Evolutionary conservation across 257 asterid species (phyloP).

Genomic region (Eucommia ulmoides): DNA sequence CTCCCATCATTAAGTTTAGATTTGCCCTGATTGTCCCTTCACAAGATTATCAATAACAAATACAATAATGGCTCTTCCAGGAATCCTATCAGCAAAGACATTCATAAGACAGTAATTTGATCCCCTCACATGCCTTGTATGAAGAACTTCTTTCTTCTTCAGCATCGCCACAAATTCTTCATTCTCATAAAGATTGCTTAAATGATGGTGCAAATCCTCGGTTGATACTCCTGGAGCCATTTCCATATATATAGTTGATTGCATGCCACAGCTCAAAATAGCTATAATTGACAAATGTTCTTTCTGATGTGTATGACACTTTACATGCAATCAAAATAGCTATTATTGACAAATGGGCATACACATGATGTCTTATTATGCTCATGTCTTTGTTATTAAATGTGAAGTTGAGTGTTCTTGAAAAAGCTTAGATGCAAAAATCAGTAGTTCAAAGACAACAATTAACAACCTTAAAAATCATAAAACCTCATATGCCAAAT

Average conservation of each 20-base stretch:
- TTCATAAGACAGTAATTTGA: constrained; percentile 86
- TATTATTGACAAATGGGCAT: too few species aligned
- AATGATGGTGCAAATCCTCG: constrained; percentile 55
- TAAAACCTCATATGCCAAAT: too few species aligned
- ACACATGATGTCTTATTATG: too few species aligned
- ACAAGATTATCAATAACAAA: constrained; percentile 84
- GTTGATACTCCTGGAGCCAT: constrained; percentile 68
- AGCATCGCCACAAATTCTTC: constrained; percentile 68
- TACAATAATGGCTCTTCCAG: constrained; percentile 80
- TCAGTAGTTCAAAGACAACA: too few species aligned
- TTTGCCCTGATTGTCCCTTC: constrained; percentile 92
- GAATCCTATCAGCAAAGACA: constrained; percentile 81
- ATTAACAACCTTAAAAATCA: too few species aligned
- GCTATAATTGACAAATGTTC: too few species aligned
- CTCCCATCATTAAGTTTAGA: constrained; percentile 90
- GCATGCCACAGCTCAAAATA: constrained; percentile 99
- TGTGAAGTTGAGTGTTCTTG: too few species aligned
- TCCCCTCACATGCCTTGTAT: constrained; percentile 81
- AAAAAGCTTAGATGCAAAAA: too few species aligned
- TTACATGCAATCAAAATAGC: too few species aligned
- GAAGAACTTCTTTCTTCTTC: constrained; percentile 60
- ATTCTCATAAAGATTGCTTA: constrained; percentile 49
- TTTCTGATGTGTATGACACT: too few species aligned
- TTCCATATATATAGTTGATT: constrained; percentile 84
- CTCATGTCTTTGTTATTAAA: too few species aligned